Conservation (phyloP, 306 rosid species). For the Castanea mollissima region DNA sequence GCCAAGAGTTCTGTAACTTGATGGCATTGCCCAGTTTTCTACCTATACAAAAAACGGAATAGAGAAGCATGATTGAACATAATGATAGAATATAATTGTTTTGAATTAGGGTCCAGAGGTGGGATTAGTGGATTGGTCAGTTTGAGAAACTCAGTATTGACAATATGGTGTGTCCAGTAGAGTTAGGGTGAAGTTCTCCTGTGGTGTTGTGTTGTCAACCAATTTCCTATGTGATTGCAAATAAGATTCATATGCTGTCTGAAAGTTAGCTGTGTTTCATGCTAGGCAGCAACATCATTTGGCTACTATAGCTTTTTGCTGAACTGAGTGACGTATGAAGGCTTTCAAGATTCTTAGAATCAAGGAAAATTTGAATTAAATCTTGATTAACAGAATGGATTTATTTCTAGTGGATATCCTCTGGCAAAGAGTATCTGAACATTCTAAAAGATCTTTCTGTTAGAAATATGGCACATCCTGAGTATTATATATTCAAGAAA, state of each 20-base stretch:
- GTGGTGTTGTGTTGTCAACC: background rate
- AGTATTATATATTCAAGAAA: background rate
- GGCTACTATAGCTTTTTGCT: background rate
- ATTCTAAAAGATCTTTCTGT: background rate
- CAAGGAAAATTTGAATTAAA: too few relatives aligned
- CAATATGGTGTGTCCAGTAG: background rate
- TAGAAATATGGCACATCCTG: background rate
- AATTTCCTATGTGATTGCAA: background rate
- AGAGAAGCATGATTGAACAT: background rate
- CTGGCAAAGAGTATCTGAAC: background rate
- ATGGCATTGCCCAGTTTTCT: too few relatives aligned
- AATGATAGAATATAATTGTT: background rate
- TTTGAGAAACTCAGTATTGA: background rate
- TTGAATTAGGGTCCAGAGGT: background rate
- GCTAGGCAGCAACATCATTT: background rate
- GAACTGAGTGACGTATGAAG: background rate
- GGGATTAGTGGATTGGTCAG: background rate
- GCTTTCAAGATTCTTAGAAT: background rate
- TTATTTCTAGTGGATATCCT: background rate
- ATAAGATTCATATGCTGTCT: background rate
- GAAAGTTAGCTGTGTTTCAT: background rate
- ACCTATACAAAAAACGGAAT: too few relatives aligned
- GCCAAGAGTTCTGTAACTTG: too few relatives aligned
- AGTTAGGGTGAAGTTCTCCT: background rate
- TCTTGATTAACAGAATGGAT: background rate